Conservation (phyloP, 1,284 basidiomycete genomes). For the Cryptococcus depauperatus region DNA sequence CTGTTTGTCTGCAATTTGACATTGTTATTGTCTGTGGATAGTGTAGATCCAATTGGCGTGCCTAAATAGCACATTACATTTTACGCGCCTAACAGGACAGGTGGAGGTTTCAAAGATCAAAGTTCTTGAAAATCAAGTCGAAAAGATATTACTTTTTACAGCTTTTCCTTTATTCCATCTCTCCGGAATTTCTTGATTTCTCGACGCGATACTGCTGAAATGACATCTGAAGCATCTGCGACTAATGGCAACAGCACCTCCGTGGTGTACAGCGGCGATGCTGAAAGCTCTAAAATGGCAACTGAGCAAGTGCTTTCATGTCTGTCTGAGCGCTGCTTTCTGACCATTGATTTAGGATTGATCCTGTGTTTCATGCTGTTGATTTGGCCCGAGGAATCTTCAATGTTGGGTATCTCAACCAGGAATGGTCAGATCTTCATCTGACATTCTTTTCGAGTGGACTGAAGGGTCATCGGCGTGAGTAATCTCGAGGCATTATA, state of each 20-base stretch:
- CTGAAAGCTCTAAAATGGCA: conserved; percentile 21
- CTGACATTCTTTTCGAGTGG: conserved; percentile 31
- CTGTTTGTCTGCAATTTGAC: too few species aligned
- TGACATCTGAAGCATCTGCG: conserved; percentile 1
- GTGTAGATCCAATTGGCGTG: too few species aligned
- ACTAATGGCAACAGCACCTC: conserved; percentile 3
- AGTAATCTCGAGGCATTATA: too few species aligned
- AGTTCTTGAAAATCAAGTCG: too few species aligned
- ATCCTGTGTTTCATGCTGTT: conserved; percentile 19
- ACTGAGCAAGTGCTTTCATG: conserved; percentile 1
- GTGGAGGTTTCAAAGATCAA: too few species aligned
- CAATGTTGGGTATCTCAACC: conserved; percentile 32
- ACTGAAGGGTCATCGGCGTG: conserved; percentile 39
- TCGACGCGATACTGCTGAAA: not conserved
- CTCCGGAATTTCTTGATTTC: conserved; percentile 1
- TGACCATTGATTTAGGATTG: not conserved
- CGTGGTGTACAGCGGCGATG: conserved; percentile 8
- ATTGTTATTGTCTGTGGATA: too few species aligned
- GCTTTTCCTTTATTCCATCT: conserved; percentile 11
- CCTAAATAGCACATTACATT: too few species aligned
- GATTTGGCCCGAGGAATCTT: conserved; percentile 25
- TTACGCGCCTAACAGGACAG: too few species aligned
- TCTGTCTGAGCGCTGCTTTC: not conserved
- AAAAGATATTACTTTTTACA: too few species aligned
- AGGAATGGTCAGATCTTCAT: conserved; percentile 38